Evolutionary conservation across 2,329 filamentous ascomycete species (phyloP).

Genomic region (Fusarium floridanum): DNA sequence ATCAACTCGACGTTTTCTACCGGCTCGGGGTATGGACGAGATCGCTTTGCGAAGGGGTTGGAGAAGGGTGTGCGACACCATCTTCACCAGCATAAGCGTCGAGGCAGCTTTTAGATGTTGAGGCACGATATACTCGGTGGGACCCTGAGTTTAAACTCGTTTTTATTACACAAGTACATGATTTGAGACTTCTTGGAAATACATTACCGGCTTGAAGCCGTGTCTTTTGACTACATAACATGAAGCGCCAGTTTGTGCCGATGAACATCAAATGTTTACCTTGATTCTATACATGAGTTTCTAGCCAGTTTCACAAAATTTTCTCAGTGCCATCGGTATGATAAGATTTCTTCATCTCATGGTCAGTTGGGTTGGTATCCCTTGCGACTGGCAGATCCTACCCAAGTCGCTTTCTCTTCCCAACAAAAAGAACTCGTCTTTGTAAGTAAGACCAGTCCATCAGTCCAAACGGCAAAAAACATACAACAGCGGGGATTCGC

Average conservation of each 20-base stretch:
- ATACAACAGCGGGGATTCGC: conserved; percentile 1
- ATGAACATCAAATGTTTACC: too few species aligned
- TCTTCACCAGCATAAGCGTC: conserved; percentile 13
- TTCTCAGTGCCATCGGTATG: not conserved
- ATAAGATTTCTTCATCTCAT: not conserved
- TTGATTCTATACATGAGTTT: not conserved
- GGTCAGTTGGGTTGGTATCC: not conserved
- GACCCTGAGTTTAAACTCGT: not conserved
- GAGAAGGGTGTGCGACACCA: conserved; percentile 5
- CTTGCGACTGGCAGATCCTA: not conserved
- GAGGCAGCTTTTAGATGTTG: not conserved
- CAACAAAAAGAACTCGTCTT: not conserved
- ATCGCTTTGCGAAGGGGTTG: not conserved
- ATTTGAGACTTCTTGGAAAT: not conserved
- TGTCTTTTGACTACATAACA: not conserved
- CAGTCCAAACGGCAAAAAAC: not conserved
- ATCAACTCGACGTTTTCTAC: conserved; percentile 61
- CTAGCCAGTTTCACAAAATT: not conserved
- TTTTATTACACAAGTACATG: not conserved
- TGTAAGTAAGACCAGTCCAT: too few species aligned
- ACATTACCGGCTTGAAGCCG: not conserved
- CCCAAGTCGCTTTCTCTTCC: not conserved
- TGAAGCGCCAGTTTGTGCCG: not conserved
- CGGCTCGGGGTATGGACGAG: not conserved
- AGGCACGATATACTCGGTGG: not conserved